Evolutionary conservation across 208 protist species (phyloP).

Genomic region (Blechomonas ayalai): DNA sequence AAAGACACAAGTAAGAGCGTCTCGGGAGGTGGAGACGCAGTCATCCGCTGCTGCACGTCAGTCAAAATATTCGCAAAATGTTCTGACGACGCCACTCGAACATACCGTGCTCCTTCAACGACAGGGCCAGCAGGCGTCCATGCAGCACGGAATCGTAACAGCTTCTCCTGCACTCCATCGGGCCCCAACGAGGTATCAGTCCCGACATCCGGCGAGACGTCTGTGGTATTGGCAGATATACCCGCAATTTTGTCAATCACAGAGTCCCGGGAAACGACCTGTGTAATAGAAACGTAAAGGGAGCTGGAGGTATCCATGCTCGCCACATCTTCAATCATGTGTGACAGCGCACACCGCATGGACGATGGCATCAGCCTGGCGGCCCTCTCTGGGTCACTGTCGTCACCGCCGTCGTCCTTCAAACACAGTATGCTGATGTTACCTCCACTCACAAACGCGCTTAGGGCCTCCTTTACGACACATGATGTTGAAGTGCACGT

Average conservation of each 20-base stretch:
- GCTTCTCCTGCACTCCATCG: background rate
- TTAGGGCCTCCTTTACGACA: conserved; percentile 8
- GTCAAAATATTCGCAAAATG: conserved; percentile 14
- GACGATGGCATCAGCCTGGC: conserved; percentile 20
- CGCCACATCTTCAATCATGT: conserved; percentile 13
- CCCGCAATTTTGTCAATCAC: conserved; percentile 10
- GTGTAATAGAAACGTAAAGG: conserved; percentile 32
- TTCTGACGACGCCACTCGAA: conserved; percentile 6
- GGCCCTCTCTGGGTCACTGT: conserved; percentile 5
- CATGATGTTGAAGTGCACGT: background rate
- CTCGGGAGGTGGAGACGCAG: background rate
- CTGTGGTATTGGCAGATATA: background rate
- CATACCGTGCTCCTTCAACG: conserved; percentile 24
- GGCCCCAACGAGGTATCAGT: background rate
- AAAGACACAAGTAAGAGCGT: conserved; percentile 34
- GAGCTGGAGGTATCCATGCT: background rate
- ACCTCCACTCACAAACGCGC: conserved; percentile 15
- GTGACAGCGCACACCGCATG: conserved; percentile 14
- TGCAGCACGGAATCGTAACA: conserved; percentile 20
- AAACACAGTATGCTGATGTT: conserved; percentile 25
- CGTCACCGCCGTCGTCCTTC: background rate
- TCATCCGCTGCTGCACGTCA: conserved; percentile 8
- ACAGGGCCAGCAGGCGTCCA: conserved; percentile 46
- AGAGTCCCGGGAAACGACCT: conserved; percentile 18
- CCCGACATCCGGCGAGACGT: background rate